phyloP scores from a whole-genome alignment of 495 filamentous ascomycete genomes.

The Corynascus novoguineensis region DNA sequence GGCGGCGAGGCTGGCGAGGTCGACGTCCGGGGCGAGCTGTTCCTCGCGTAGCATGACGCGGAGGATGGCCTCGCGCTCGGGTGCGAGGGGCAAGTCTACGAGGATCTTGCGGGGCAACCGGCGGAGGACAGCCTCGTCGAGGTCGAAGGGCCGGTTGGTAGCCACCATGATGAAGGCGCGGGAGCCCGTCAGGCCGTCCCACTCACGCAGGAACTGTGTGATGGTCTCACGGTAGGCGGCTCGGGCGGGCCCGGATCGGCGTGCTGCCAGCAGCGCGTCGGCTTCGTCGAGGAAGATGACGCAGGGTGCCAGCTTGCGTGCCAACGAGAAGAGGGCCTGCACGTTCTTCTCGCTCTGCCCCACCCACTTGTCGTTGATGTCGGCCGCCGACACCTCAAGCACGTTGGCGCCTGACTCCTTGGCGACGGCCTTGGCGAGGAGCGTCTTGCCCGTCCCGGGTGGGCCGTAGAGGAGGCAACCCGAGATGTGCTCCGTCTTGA shows the following conservation, averaged over 20 bases:
- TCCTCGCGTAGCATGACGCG: slow-evolving; percentile 81
- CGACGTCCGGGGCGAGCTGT: slow-evolving; percentile 59
- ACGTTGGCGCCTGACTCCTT: slow-evolving; percentile 88
- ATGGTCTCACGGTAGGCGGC: slow-evolving; percentile 80
- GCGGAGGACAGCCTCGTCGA: slow-evolving; percentile 89
- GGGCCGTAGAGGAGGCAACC: slow-evolving; percentile 90
- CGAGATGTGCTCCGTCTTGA: slow-evolving; percentile 84
- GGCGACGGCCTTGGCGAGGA: slow-evolving; percentile 91
- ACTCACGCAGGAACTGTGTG: slow-evolving; percentile 96
- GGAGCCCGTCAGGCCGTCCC: slow-evolving; percentile 71
- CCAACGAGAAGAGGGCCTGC: slow-evolving; percentile 82
- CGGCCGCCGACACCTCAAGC: slow-evolving; percentile 52
- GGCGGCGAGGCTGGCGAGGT: slow-evolving; percentile 61
- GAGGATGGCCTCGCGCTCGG: slow-evolving; percentile 74
- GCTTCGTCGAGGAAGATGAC: slow-evolving; percentile 98
- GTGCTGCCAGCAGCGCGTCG: slow-evolving; percentile 79
- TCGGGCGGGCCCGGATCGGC: slow-evolving; percentile 53
- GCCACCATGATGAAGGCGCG: slow-evolving; percentile 97
- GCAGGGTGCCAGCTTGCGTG: slow-evolving; percentile 86
- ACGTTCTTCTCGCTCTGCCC: slow-evolving; percentile 98
- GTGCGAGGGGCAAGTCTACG: slow-evolving; percentile 75
- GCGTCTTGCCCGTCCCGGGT: slow-evolving; percentile 91
- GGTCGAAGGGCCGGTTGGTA: slow-evolving; percentile 91
- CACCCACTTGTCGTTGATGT: slow-evolving; percentile 93
- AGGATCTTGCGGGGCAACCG: slow-evolving; percentile 77